Evolutionary conservation across 345 rosid genomes (phyloP), one percentile per base, ranked within the genome.

Genomic region (Hibiscus trionum): DNA sequence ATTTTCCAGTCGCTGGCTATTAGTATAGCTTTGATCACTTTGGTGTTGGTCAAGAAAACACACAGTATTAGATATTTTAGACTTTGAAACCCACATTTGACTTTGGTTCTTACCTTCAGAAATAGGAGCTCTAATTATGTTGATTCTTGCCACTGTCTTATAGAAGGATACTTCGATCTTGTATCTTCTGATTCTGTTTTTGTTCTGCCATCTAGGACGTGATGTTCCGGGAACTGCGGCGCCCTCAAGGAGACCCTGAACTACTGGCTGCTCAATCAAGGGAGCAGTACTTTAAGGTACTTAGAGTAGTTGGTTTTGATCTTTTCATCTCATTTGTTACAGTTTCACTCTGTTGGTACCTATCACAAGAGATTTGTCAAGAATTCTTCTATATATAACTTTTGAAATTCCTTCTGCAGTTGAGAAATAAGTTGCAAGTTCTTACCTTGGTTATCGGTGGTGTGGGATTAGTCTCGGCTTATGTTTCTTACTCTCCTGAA

Each of bases 391-490:
- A 58, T 66, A 61, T 21, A 15, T n/a, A 29, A 60, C 16, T 50
- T 78, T 55, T 72, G 68, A 66, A 47, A 55, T 62, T 61, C 78
- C 71, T 75, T 66, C 68, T 79, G 78, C 96, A 94, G 98, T 77
- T 94, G 76, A 94, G 81, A 80, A 80, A 69, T 9, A 91, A 77
- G 81, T 66, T 94, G 79, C 97, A 94, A 80, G 56, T 84, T 77
- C 86, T 88, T 64, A 94, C 96, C 27, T 37, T 88, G 58, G 91
- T 88, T 69, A 83, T 91, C 17, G 98, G 98, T 72, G 86, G 95
- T 73, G 84, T 91, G 31, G 97, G 98, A 61, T 75, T 94, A 76
- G 91, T 88, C 80, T 94, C 98, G 21, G 80, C 97, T 31, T 94
- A 88, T 78, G 77, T 90, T 69, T 86, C 93, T 44, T 94, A 94